Conservation (phyloP, 305 asterid genomes). For the Fraxinus dipetala region DNA sequence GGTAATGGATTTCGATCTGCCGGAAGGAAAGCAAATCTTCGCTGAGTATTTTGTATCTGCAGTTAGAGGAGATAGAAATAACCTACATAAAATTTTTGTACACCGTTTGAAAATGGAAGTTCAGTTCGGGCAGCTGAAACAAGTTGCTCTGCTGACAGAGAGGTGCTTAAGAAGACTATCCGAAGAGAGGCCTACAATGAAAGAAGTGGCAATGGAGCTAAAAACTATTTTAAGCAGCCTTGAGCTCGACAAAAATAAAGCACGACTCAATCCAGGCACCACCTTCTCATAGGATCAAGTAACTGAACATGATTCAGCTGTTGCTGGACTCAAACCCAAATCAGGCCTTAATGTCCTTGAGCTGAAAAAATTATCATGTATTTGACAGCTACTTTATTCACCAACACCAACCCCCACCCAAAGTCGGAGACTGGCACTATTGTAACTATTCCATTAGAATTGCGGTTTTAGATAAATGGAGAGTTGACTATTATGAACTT, state of each 20-base stretch:
- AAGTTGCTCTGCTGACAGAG: slow-evolving; percentile 23
- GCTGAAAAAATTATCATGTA: background rate
- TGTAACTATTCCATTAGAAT: background rate
- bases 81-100: slow-evolving; percentile 7
- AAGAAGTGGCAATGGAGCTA: slow-evolving; percentile 19
- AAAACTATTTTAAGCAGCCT: background rate
- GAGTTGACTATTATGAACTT: background rate
- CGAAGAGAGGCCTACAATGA: slow-evolving; percentile 34
- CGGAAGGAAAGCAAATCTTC: background rate
- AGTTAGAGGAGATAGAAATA: background rate
- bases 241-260: background rate
- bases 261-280: background rate
- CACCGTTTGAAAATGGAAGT: background rate
- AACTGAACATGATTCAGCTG: background rate
- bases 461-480: background rate
- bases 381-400: background rate
- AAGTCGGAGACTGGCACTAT: background rate
- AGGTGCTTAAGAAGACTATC: slow-evolving; percentile 18
- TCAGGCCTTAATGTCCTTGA: background rate
- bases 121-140: slow-evolving; percentile 13
- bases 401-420: background rate
- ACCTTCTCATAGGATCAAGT: background rate
- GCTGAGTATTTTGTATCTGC: slow-evolving; percentile 7
- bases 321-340: background rate
- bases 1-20: background rate